These are phyloP conservation scores for Aristolochia contorta DNA, from an alignment of 164 flowering plant species.

Conservation along the genomic window DNA sequence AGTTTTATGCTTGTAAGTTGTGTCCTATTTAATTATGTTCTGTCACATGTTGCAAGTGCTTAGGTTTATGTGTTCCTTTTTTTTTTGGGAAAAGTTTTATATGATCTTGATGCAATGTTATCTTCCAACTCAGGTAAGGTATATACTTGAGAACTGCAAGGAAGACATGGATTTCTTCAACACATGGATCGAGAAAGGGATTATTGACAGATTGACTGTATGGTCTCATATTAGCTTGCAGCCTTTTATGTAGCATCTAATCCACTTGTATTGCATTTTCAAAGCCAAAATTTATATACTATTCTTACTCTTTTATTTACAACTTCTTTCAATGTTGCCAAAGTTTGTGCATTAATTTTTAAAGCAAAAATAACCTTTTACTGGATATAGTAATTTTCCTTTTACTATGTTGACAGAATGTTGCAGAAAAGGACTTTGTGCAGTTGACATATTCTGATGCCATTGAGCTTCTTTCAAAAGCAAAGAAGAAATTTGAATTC, in stretches of 20 bases:
- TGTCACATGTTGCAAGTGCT: not conserved
- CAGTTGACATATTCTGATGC: slow-evolving; percentile 94
- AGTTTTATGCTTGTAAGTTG: no score
- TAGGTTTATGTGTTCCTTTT: not conserved
- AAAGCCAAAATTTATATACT: no score
- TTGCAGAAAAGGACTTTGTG: slow-evolving; percentile 76
- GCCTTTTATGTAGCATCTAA: no score
- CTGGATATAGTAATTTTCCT: not conserved
- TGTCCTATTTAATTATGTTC: not conserved
- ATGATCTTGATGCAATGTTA: slow-evolving; percentile 3
- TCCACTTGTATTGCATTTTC: no score
- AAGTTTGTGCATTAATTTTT: no score
- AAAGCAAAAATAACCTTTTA: no score
- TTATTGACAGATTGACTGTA: slow-evolving; percentile 75
- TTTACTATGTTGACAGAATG: slow-evolving; percentile 40
- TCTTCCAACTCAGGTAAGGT: slow-evolving; percentile 49
- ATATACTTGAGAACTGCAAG: slow-evolving; percentile 85
- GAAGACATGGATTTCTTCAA: slow-evolving; percentile 99
- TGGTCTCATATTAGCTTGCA: slow-evolving; percentile 19
- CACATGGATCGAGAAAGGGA: slow-evolving; percentile 95
- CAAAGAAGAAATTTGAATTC: slow-evolving; percentile 84
- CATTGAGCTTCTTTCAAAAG: slow-evolving; percentile 58
- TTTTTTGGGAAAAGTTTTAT: no score
- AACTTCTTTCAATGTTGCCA: no score
- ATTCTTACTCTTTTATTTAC: no score